Evolutionary conservation across 2,329 filamentous ascomycete genomes (phyloP), one percentile per base, ranked within the genome.

Genomic region (Neopestalotiopsis sp.): DNA sequence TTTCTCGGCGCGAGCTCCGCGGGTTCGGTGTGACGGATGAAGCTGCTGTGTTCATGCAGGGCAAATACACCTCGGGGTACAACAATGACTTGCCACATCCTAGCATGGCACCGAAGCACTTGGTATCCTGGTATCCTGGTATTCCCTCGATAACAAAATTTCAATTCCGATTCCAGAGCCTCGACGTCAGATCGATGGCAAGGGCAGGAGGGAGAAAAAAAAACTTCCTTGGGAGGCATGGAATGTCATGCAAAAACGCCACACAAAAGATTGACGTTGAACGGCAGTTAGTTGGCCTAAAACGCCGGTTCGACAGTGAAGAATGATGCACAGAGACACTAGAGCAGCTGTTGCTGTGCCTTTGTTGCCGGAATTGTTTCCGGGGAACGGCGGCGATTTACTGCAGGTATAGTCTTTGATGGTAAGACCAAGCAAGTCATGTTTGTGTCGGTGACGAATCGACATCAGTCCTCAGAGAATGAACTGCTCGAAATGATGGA

Each of bases 341-440:
- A 24, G n/a, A 17, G 17, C 45, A 53, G 17, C 45, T 6, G 3
- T 53, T 53, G 20, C 14, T 24, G 9, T 53, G 32, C 7, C 14
- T 40, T 30, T 20, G 20, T 34, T 30, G 14, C 30, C 59, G 59
- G 59, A 24, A 62, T 62, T 62, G 59, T 38, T 62, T 62, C 59
- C 59, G 32, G 57, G 59, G 40, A 9, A 38, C 40, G 32, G 34
- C 59, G n/a, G 45, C 45, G 17, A 53, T 53, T 53, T n/a, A 20
- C 45, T 53, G 45, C 14, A 53, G n/a, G 24, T 28, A 53, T 53
- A 53, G 45, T 24, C 45, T 20, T 53, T 53, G 14, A 17, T 20
- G 45, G 34, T 38, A 38, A 38, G 34, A 38, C 34, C 34, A 38
- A 38, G 10, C 10, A 38, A 17, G 34, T 38, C 34, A 38, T 34